Conservation (phyloP, 352 stramenopile species). For the Globisporangium viniferum region DNA sequence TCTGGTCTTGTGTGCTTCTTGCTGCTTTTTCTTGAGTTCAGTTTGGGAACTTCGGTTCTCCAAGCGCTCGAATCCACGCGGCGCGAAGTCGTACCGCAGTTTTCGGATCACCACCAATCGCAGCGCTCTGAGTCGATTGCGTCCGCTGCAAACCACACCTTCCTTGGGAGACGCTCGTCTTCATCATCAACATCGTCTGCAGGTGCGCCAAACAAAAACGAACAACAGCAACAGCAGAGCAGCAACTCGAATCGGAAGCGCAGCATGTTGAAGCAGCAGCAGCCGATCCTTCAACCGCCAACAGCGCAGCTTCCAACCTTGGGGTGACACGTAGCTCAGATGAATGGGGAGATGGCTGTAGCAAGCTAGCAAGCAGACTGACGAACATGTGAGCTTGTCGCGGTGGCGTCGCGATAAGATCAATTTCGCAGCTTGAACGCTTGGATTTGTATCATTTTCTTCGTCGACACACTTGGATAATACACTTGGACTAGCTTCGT, state of each 20-base stretch:
- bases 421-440: neutral
- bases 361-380: too few relatives aligned
- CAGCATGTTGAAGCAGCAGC: neutral
- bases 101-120: conserved; percentile 1
- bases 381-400: neutral
- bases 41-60: conserved; percentile 25
- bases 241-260: neutral
- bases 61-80: conserved; percentile 63
- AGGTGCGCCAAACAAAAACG: neutral
- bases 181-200: neutral
- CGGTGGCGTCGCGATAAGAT: neutral
- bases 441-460: neutral
- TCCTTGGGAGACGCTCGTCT: conserved; percentile 10
- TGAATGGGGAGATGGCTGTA: too few relatives aligned
- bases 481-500: neutral
- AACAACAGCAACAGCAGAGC: neutral
- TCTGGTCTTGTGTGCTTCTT: too few relatives aligned
- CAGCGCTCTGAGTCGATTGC: conserved; percentile 6
- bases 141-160: neutral
- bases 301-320: conserved; percentile 13
- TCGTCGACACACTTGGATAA: neutral
- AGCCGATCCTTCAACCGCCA: neutral
- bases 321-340: neutral
- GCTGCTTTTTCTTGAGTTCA: neutral
- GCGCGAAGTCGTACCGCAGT: conserved; percentile 19